Evolutionary conservation across 345 rosid species (phyloP).

Genomic region (Passiflora organensis): DNA sequence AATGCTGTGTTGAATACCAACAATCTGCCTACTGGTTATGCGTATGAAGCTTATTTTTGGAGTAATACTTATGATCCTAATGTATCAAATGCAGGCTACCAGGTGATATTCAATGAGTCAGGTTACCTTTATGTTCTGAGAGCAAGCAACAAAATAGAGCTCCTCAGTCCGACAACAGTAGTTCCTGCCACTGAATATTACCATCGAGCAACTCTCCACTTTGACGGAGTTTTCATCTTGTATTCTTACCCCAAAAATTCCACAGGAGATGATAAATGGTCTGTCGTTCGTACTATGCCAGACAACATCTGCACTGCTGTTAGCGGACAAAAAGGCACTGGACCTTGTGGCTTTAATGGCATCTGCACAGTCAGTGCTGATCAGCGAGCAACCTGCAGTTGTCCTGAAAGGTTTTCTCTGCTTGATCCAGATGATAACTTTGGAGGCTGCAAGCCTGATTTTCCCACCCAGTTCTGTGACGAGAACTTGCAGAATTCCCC

Average conservation of each 20-base stretch:
- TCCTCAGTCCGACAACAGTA: not conserved
- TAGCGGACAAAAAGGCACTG: constrained; percentile 12
- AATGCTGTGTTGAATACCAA: not conserved
- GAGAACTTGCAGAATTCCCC: constrained; percentile 8
- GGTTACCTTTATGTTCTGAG: constrained; percentile 6
- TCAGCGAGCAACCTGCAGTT: constrained; percentile 24
- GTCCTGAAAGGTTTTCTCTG: constrained; percentile 25
- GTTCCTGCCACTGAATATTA: not conserved
- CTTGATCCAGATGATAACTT: constrained; percentile 24
- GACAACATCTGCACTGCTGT: constrained; percentile 23
- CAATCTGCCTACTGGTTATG: not conserved
- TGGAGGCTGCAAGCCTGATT: constrained; percentile 33
- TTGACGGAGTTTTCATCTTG: constrained; percentile 32
- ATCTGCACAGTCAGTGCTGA: constrained; percentile 19
- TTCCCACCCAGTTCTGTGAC: constrained; percentile 16
- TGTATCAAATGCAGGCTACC: not conserved
- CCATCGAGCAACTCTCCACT: constrained; percentile 6
- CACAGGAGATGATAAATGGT: constrained; percentile 17
- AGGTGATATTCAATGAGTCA: not conserved
- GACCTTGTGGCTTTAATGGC: constrained; percentile 36
- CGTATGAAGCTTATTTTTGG: not conserved
- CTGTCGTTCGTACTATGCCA: constrained; percentile 6
- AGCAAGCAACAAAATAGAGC: not conserved
- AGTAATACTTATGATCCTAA: not conserved
- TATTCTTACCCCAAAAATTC: constrained; percentile 22